Base-by-base conservation (phyloP, 1,284 basidiomycete genomes). In the Sporisorium iseilematis-ciliati region DNA sequence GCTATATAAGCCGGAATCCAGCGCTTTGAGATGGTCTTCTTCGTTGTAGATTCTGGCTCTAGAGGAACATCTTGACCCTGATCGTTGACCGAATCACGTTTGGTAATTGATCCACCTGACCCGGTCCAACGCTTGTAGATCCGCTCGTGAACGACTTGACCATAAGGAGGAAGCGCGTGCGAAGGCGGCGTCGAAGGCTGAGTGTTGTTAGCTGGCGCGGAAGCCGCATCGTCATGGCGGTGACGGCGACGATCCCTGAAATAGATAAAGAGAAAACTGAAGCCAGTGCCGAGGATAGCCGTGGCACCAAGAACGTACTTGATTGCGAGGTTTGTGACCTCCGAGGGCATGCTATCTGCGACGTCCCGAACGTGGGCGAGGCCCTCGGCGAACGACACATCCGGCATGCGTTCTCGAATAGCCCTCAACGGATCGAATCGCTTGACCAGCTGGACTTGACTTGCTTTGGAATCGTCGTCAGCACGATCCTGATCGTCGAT, bases 231-330 rank as follows among this genome's bases (percentile, higher is more conserved):
- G 8, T 49, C 0, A 26, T 38, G 35, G 35, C 35, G 52, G 45
- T 18, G 41, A n/a, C 43, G 45, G 45, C 14, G 42, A 20, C 31
- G 18, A 26, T 14, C n/a, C 25, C 16, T 56, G 23, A 25, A 26
- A 14, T n/a, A 29, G n/a, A 51, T 38, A 40, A 35, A 59, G 11
- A 59, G 18, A 16, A 65, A 20, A 0, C 43, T 35, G 11, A 29
- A 45, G 8, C 38, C 46, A 3, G 53, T 53, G n/a, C 40, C 26
- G 8, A 60, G 10, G 14, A 66, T 7, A 12, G 64, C 57, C 5
- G 20, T 2, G 1, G 51, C 38, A 8, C 63, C 57, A 7, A 58
- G 0, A 7, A 51, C 3, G 18, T 41, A 59, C 38, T 50, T 59
- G 57, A 59, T 12, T 4, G 38, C 14, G 31, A 65, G 8, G 6